These are phyloP conservation scores for Metschnikowia matae DNA, from an alignment of 805 yeast genomes.

Conservation along the genomic window DNA sequence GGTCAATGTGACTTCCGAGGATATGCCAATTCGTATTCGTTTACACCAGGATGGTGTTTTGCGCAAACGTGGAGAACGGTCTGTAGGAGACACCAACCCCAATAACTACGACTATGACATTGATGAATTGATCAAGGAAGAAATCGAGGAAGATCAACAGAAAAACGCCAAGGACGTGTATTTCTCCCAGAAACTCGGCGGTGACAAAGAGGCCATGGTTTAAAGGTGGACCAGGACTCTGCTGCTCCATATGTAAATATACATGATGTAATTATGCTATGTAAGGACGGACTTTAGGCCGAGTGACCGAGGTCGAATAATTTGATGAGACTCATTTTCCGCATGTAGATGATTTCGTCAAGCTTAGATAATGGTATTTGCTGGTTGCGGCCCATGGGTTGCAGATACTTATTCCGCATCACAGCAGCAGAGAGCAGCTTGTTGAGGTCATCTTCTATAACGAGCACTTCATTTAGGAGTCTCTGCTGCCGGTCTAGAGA, in stretches of 20 bases:
- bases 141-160: slow-evolving; percentile 21
- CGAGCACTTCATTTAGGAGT: slow-evolving; percentile 4
- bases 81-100: slow-evolving; percentile 36
- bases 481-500: slow-evolving; percentile 4
- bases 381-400: not conserved
- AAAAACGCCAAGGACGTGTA: slow-evolving; percentile 10
- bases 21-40: slow-evolving; percentile 34
- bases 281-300: not conserved
- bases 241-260: not conserved
- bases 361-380: slow-evolving; percentile 10
- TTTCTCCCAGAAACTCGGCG: slow-evolving; percentile 11
- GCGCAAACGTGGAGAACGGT: slow-evolving; percentile 31
- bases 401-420: not conserved
- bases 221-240: not conserved
- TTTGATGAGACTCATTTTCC: slow-evolving; percentile 13
- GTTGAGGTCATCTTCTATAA: slow-evolving; percentile 7
- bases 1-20: slow-evolving; percentile 31
- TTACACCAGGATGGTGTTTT: slow-evolving; percentile 23
- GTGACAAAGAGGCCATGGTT: slow-evolving; percentile 18
- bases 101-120: slow-evolving; percentile 42
- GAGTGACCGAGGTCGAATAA: slow-evolving; percentile 9
- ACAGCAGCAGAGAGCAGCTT: slow-evolving; percentile 2
- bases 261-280: not conserved
- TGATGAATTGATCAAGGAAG: slow-evolving; percentile 41
- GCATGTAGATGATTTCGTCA: slow-evolving; percentile 11